phyloP scores from a whole-genome alignment of 202 grass and related monocot genomes.

The Musa balbisiana region DNA sequence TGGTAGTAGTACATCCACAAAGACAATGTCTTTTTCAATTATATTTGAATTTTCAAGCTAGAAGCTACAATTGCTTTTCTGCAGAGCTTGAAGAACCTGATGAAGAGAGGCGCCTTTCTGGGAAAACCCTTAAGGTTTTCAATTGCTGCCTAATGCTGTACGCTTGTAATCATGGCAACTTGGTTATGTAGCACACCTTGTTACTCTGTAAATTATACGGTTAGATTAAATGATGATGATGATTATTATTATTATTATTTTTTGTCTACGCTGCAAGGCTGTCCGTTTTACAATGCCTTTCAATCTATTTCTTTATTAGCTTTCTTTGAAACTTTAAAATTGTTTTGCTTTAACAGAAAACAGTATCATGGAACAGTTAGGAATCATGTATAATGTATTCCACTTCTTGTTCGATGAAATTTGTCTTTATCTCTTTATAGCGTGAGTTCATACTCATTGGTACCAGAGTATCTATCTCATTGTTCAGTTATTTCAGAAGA shows the following conservation, averaged over 20 bases:
- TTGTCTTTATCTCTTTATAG: too few relatives aligned
- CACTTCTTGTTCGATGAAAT: neutral
- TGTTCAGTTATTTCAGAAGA: neutral
- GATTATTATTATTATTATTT: neutral
- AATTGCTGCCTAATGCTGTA: neutral
- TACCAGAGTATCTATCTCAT: neutral
- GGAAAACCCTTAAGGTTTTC: neutral
- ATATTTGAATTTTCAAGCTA: neutral
- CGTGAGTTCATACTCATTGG: too few relatives aligned
- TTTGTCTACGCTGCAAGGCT: neutral
- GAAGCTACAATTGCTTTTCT: neutral
- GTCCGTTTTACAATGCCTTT: neutral
- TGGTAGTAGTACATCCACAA: neutral
- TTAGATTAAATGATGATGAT: neutral
- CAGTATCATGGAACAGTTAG: neutral
- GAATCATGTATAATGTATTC: neutral
- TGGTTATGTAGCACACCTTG: conserved; percentile 1
- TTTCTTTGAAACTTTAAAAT: neutral
- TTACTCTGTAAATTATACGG: neutral
- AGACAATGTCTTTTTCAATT: neutral
- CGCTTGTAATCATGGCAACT: neutral
- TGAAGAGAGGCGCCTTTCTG: neutral
- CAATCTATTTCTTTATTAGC: neutral
- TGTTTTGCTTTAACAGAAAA: neutral
- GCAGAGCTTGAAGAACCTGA: neutral